Base-by-base conservation (phyloP, 805 yeast genomes). In the Saccharomycopsis synnaedendra region DNA sequence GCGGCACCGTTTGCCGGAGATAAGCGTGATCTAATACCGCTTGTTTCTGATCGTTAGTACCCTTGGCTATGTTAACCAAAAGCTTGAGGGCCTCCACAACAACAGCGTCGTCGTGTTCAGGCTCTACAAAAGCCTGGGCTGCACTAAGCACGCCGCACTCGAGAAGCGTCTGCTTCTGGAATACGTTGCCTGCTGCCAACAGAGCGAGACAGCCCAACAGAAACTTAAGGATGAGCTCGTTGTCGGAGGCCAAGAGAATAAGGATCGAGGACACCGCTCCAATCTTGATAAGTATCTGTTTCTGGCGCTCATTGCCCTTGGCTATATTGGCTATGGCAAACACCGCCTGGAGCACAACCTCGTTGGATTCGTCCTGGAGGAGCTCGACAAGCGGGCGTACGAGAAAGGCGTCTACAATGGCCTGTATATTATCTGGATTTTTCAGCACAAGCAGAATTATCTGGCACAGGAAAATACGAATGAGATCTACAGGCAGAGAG, bases 1-100 rank as follows among this genome's bases (percentile, higher is more conserved):
- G 38, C 2, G 47, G 46, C 4, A 51, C 36, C 10, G 49, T 42
- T 30, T 46, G 48, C 30, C 41, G 38, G 11, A 51, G 33, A 40
- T 34, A 49, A 5, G 44, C 35, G 34, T 46, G 40, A 37, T 51
- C 52, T 27, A 51, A 40, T 32, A 51, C 49, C 9, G 37, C 41
- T 42, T 51, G 54, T 32, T 51, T 51, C 29, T 51, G 54, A 33
- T 51, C 54, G 35, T 43, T 42, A 4, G 54, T 51, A 5, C 54
- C 54, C 37, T 51, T 51, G 31, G 54, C 54, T n/a, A 51, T 44
- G 31, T 48, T 49, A 1, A 51, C 54, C 35, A 51, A 40, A 8
- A 51, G 30, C 35, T 49, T 49, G 9, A 51, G 39, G 9, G 50
- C 43, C 38, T 51, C 54, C 3, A 43, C 40, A 27, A 51, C 32